Conservation (phyloP, 2,329 filamentous ascomycete genomes). For the Albifimbria verrucaria region DNA sequence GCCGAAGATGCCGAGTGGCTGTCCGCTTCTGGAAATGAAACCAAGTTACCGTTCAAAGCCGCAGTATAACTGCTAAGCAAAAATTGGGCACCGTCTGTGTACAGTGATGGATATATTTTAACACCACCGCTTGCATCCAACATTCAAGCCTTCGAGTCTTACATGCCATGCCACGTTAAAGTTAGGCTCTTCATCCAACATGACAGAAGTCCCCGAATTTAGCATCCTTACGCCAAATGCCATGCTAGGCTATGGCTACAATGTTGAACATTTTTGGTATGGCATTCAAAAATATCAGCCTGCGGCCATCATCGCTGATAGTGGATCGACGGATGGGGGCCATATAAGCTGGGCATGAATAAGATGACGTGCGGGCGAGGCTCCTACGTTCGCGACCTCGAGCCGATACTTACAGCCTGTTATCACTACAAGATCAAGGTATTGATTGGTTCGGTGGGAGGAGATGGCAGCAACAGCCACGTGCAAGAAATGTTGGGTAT, state of each 20-base stretch:
- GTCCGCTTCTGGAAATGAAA: too few species aligned
- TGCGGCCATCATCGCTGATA: constrained; percentile 24
- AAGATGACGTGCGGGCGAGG: constrained; percentile 32
- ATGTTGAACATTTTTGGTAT: constrained; percentile 25
- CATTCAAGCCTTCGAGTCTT: too few species aligned
- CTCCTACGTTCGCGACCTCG: constrained; percentile 37
- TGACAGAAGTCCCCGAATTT: too few species aligned
- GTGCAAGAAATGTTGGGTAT: constrained; percentile 36
- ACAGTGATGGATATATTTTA: too few species aligned
- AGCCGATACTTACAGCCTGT: constrained; percentile 19
- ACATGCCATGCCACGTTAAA: too few species aligned
- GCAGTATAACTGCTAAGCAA: too few species aligned
- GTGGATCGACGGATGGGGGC: constrained; percentile 25
- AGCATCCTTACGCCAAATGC: constrained; percentile 26
- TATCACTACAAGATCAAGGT: constrained; percentile 19
- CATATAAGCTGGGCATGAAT: constrained; percentile 33
- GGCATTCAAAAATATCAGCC: constrained; percentile 21
- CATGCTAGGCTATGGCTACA: constrained; percentile 29
- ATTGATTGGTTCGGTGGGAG: constrained; percentile 35
- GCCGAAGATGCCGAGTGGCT: too few species aligned
- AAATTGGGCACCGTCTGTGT: too few species aligned
- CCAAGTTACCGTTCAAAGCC: too few species aligned
- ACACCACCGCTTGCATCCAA: too few species aligned
- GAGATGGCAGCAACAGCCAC: constrained; percentile 34
- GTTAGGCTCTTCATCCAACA: too few species aligned